Percentiles rank a stretch among this genome's conserved stretches.
Evolutionary conservation across 257 asterid species (phyloP).

Genomic region (Ehretia macrophylla): DNA sequence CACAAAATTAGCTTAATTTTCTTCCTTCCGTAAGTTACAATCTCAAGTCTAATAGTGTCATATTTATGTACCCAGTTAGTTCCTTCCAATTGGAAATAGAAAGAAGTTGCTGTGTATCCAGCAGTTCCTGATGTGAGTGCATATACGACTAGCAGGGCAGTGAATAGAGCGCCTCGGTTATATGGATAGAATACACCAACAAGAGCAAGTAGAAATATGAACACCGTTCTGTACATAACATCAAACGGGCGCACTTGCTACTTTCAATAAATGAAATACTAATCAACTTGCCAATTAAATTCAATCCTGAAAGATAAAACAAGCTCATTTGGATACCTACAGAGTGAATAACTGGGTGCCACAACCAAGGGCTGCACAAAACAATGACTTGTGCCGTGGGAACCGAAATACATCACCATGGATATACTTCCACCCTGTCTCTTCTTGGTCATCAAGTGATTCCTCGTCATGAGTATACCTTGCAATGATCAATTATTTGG

Average conservation of each 20-base stretch:
- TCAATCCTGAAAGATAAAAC: not conserved
- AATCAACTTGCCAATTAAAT: not conserved
- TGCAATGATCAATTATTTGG: not conserved
- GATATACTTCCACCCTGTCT: slow-evolving; percentile 76
- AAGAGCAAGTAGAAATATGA: slow-evolving; percentile 58
- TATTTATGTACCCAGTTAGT: slow-evolving; percentile 69
- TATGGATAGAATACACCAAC: slow-evolving; percentile 70
- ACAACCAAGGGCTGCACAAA: slow-evolving; percentile 65
- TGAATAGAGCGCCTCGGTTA: slow-evolving; percentile 63
- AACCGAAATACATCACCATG: slow-evolving; percentile 76
- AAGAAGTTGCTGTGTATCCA: slow-evolving; percentile 58
- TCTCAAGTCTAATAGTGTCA: too few relatives aligned
- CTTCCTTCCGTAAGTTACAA: too few relatives aligned
- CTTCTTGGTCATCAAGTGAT: slow-evolving; percentile 62
- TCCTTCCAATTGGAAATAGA: slow-evolving; percentile 74
- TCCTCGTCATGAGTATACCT: slow-evolving; percentile 81
- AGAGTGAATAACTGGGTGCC: slow-evolving; percentile 68
- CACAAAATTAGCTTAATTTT: not conserved
- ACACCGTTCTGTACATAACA: slow-evolving; percentile 40
- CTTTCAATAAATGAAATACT: not conserved
- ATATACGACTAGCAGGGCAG: slow-evolving; percentile 58
- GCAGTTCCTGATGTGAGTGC: slow-evolving; percentile 70
- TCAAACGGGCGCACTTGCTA: not conserved
- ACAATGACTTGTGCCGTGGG: slow-evolving; percentile 54
- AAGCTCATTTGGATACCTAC: slow-evolving; percentile 30